Conservation (phyloP, 2,329 filamentous ascomycete genomes). For the Aspergillus viridinutans region DNA sequence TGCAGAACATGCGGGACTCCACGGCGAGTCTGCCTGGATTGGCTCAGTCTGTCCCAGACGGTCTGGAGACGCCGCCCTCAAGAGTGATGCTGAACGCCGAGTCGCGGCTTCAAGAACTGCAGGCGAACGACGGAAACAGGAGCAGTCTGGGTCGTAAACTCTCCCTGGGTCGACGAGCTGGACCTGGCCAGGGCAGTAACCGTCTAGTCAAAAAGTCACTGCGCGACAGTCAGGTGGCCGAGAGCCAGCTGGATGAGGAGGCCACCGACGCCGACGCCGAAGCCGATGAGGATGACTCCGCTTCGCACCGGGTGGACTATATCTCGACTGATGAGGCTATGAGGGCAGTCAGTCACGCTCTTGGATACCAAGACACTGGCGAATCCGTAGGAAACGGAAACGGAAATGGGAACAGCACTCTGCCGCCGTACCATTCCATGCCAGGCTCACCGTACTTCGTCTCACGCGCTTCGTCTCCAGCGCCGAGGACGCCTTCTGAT, state of each 20-base stretch:
- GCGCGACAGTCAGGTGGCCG: conserved; percentile 7
- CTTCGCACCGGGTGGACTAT: not conserved
- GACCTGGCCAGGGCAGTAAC: conserved; percentile 14
- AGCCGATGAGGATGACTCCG: not conserved
- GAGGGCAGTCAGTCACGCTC: not conserved
- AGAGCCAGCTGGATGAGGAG: not conserved
- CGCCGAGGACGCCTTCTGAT: not conserved
- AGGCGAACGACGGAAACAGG: conserved; percentile 1
- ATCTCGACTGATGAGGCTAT: not conserved
- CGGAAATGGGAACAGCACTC: not conserved
- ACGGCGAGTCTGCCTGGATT: conserved; percentile 1
- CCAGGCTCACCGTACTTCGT: conserved; percentile 7
- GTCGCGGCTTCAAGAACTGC: conserved; percentile 8
- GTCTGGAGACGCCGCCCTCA: not conserved
- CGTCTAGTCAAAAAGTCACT: conserved; percentile 9
- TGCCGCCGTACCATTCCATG: not conserved
- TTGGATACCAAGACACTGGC: conserved; percentile 1
- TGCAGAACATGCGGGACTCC: conserved; percentile 3
- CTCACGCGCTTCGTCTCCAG: conserved; percentile 45
- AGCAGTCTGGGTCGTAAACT: conserved; percentile 6
- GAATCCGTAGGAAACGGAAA: not conserved
- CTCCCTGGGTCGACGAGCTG: conserved; percentile 13
- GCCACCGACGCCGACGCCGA: not conserved
- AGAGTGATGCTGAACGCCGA: conserved; percentile 3
- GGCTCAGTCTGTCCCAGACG: not conserved